Conservation (phyloP, 2,329 filamentous ascomycete genomes). For the Pseudogymnoascus sp. region DNA sequence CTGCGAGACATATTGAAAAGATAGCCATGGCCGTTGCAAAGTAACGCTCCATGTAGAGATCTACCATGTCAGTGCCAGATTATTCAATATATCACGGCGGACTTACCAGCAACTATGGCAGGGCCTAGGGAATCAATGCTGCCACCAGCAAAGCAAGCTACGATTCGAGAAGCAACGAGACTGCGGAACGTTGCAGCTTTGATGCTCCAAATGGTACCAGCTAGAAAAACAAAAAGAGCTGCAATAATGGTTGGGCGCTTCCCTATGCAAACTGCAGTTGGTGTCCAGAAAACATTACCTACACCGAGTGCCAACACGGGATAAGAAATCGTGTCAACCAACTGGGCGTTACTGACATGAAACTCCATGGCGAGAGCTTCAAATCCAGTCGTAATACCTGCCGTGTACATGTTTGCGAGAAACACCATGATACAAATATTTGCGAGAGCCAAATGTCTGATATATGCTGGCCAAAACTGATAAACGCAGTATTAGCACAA, state of each 20-base stretch:
- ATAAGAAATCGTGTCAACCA: slow-evolving; percentile 18
- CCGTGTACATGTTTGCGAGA: slow-evolving; percentile 15
- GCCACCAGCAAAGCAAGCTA: slow-evolving; percentile 27
- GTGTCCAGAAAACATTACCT: background rate
- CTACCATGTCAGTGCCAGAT: background rate
- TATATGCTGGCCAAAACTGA: slow-evolving; percentile 20
- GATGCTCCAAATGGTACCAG: slow-evolving; percentile 27
- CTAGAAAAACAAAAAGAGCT: slow-evolving; percentile 28
- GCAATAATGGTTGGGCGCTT: slow-evolving; percentile 31
- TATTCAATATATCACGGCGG: background rate
- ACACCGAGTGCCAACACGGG: slow-evolving; percentile 20
- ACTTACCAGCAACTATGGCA: slow-evolving; percentile 27
- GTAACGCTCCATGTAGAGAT: background rate
- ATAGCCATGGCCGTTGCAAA: slow-evolving; percentile 27
- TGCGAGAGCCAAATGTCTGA: slow-evolving; percentile 16
- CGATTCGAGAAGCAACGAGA: slow-evolving; percentile 28
- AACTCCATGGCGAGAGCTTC: slow-evolving; percentile 17
- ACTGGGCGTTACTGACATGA: slow-evolving; percentile 13
- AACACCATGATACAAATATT: slow-evolving; percentile 20
- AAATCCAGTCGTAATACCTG: slow-evolving; percentile 19
- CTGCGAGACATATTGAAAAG: slow-evolving; percentile 29
- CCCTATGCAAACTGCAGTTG: slow-evolving; percentile 25
- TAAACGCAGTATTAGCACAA: background rate
- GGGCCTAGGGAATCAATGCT: slow-evolving; percentile 29
- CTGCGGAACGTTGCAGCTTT: slow-evolving; percentile 28